Conservation (phyloP, 2,329 filamentous ascomycete species). For the Aspergillus ustus region DNA sequence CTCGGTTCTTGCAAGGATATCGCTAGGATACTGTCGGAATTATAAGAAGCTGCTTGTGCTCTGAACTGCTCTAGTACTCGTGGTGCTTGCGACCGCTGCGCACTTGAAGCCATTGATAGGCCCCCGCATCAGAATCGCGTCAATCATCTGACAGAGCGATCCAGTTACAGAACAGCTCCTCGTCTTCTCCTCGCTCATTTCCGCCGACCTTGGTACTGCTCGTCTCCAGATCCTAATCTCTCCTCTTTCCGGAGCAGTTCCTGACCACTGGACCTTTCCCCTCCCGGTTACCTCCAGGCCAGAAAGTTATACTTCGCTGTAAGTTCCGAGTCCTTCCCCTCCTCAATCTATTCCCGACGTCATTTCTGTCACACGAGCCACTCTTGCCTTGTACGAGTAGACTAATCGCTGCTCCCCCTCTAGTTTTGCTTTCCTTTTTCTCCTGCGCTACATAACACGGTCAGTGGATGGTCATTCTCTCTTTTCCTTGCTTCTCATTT, state of each 20-base stretch:
- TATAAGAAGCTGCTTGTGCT: slow-evolving; percentile 5
- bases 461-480: slow-evolving; percentile 21
- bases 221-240: slow-evolving; percentile 22
- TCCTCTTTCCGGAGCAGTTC: slow-evolving; percentile 4
- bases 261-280: slow-evolving; percentile 4
- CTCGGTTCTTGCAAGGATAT: slow-evolving; percentile 13
- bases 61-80: not conserved
- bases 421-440: slow-evolving; percentile 4
- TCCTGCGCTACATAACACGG: slow-evolving; percentile 8
- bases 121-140: slow-evolving; percentile 15
- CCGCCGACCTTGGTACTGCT: slow-evolving; percentile 12
- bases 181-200: slow-evolving; percentile 8
- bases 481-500: slow-evolving; percentile 4
- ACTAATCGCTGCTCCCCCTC: slow-evolving; percentile 9
- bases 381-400: slow-evolving; percentile 5
- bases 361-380: slow-evolving; percentile 13
- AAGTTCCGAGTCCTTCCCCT: slow-evolving; percentile 1
- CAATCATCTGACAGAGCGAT: slow-evolving; percentile 15
- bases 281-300: slow-evolving; percentile 5
- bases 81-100: not conserved
- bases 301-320: slow-evolving; percentile 8
- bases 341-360: slow-evolving; percentile 2
- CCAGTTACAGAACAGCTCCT: not conserved
- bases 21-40: not conserved
- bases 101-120: not conserved